These are phyloP conservation scores for Phialophora expanda DNA, from an alignment of 2,329 filamentous ascomycete genomes.

Conservation along the genomic window DNA sequence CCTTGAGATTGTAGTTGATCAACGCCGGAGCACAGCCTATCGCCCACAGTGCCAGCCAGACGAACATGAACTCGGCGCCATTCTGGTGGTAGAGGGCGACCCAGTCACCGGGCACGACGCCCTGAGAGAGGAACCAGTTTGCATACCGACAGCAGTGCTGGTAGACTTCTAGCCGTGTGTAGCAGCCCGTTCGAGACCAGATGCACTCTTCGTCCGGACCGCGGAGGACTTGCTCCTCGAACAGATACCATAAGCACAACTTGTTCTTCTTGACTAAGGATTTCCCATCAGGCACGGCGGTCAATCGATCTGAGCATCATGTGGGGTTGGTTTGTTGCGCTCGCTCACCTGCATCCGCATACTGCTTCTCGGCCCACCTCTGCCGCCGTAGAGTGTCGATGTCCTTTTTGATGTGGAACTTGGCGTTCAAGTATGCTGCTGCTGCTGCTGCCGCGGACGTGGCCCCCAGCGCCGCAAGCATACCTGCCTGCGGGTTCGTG, in stretches of 20 bases:
- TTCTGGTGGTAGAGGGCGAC: slow-evolving; percentile 72
- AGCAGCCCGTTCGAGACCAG: slow-evolving; percentile 8
- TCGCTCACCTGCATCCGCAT: too few species aligned
- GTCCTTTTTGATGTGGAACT: too few species aligned
- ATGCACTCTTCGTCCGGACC: not conserved
- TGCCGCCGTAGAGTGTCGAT: too few species aligned
- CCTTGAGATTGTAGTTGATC: slow-evolving; percentile 68
- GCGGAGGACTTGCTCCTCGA: slow-evolving; percentile 2
- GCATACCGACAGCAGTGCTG: slow-evolving; percentile 52
- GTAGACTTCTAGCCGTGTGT: not conserved
- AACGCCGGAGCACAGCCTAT: slow-evolving; percentile 72
- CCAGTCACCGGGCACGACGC: slow-evolving; percentile 63
- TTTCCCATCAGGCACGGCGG: too few species aligned
- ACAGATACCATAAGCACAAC: slow-evolving; percentile 6
- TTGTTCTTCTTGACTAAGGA: not conserved
- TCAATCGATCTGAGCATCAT: too few species aligned
- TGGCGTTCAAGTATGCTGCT: too few species aligned
- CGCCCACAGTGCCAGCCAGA: slow-evolving; percentile 67
- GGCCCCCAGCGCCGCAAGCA: too few species aligned
- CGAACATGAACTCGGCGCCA: slow-evolving; percentile 68
- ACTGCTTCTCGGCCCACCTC: too few species aligned
- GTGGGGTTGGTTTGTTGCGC: too few species aligned
- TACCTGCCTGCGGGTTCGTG: too few species aligned
- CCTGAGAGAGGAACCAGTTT: slow-evolving; percentile 63
- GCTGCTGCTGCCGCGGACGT: too few species aligned